Conservation (phyloP, 768 basidiomycete genomes). For the Lentinula sp. region DNA sequence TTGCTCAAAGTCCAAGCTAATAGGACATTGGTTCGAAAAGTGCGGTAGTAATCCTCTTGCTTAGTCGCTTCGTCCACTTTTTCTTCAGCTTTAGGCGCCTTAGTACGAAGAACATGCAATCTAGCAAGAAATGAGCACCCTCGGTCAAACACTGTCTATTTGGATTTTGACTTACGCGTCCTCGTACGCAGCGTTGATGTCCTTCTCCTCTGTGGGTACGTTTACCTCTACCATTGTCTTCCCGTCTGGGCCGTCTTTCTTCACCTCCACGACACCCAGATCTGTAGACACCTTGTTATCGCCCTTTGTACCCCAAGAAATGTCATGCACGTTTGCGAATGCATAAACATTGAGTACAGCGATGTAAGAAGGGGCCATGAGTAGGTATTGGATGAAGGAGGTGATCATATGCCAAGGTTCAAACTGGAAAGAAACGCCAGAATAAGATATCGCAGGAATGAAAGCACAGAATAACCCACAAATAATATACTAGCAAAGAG, state of each 20-base stretch:
- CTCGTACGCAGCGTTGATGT: conserved; percentile 86
- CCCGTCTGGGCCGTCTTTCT: conserved; percentile 26
- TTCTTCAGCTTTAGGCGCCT: conserved; percentile 66
- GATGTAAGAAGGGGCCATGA: conserved; percentile 93
- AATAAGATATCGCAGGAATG: background rate
- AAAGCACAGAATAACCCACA: conserved; percentile 42
- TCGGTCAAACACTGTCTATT: background rate
- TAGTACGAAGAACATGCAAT: conserved; percentile 70
- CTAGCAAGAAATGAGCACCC: background rate
- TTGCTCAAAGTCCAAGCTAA: conserved; percentile 88
- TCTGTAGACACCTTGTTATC: conserved; percentile 83
- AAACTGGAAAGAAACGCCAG: conserved; percentile 42
- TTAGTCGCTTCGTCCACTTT: conserved; percentile 55
- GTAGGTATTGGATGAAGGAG: conserved; percentile 85
- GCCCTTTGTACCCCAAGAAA: conserved; percentile 95
- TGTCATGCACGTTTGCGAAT: conserved; percentile 88
- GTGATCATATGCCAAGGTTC: conserved; percentile 99
- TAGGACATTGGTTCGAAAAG: conserved; percentile 89
- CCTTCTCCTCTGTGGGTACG: conserved; percentile 82
- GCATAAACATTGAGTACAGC: conserved; percentile 90
- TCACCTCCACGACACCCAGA: conserved; percentile 71
- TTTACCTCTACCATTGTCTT: conserved; percentile 84
- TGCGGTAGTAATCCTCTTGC: conserved; percentile 85
- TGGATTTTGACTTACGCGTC: conserved; percentile 45
- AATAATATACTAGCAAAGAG: conserved; percentile 77